A percentile compares a stretch with the other conserved stretches of the same genome.
phyloP scores from a whole-genome alignment of 805 yeast species.

The Spathaspora boniae region DNA sequence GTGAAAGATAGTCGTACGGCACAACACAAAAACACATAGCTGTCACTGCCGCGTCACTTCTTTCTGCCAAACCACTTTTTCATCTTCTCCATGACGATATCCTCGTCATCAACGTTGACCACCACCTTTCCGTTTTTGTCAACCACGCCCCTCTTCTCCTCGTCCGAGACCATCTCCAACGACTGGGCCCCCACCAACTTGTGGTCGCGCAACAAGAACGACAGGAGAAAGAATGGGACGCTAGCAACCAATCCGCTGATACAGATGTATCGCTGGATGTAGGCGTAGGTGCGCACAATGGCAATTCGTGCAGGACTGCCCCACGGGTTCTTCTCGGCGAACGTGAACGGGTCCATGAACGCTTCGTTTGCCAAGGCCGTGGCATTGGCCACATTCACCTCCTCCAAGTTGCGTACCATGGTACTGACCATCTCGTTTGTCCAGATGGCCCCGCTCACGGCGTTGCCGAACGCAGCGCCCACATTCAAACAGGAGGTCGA shows the following conservation, averaged over 20 bases:
- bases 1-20: too few species aligned
- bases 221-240: conserved; percentile 17
- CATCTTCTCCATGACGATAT: conserved; percentile 1
- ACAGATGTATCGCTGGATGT: neutral
- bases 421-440: conserved; percentile 53
- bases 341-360: neutral
- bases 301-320: neutral
- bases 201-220: conserved; percentile 39
- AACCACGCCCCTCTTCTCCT: conserved; percentile 2
- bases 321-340: neutral
- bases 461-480: conserved; percentile 60
- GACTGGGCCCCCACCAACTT: conserved; percentile 35
- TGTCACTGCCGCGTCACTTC: neutral
- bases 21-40: too few species aligned
- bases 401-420: conserved; percentile 29
- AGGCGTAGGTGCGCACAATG: neutral
- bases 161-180: conserved; percentile 10
- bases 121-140: conserved; percentile 1
- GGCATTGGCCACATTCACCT: conserved; percentile 9
- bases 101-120: conserved; percentile 7
- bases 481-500: conserved; percentile 56
- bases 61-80: neutral
- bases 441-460: conserved; percentile 71
- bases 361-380: conserved; percentile 1
- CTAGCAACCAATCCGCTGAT: neutral